Percentiles rank a stretch among this genome's conserved stretches.
Evolutionary conservation across 78 protist genomes (phyloP).

Genomic region (Anaeramoeba flamelloides): DNA sequence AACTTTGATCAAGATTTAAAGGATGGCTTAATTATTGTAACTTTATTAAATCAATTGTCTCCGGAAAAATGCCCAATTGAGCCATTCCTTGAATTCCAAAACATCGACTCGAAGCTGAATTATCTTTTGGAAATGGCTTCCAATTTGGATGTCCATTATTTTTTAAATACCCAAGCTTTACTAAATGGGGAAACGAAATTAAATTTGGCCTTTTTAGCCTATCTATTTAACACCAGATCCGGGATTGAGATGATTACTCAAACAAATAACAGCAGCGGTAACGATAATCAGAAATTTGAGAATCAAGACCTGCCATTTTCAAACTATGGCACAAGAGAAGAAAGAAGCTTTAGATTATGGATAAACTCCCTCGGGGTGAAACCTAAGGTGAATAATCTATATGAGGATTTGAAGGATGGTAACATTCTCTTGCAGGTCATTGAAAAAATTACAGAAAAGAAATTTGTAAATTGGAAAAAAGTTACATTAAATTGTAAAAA

Average conservation of each 20-base stretch:
- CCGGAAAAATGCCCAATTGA: no score
- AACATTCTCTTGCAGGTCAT: slow-evolving; percentile 27
- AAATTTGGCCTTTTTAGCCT: slow-evolving; percentile 20
- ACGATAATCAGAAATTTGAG: slow-evolving; percentile 15
- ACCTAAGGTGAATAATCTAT: slow-evolving; percentile 22
- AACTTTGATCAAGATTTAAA: no score
- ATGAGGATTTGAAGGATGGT: slow-evolving; percentile 43
- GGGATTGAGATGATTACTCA: slow-evolving; percentile 22
- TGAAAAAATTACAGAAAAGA: slow-evolving; percentile 46
- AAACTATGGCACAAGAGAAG: slow-evolving; percentile 50
- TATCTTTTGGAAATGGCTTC: no score
- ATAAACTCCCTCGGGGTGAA: slow-evolving; percentile 40
- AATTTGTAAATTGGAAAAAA: slow-evolving; percentile 26
- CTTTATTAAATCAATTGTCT: no score
- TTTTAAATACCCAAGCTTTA: slow-evolving; percentile 6
- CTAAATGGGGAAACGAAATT: slow-evolving; percentile 15
- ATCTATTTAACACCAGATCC: slow-evolving; percentile 24
- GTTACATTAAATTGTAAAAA: slow-evolving; percentile 29
- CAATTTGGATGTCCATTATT: slow-evolving; percentile 23
- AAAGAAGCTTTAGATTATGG: slow-evolving; percentile 55
- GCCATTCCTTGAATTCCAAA: no score
- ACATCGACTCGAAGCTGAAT: no score
- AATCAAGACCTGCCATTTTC: slow-evolving; percentile 7
- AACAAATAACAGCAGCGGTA: no score
- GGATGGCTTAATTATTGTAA: no score